Percentiles rank a stretch among this genome's conserved stretches.
These are phyloP conservation scores for Ceratocystis ficicola DNA, from an alignment of 2,329 filamentous ascomycete genomes.

Conservation along the genomic window DNA sequence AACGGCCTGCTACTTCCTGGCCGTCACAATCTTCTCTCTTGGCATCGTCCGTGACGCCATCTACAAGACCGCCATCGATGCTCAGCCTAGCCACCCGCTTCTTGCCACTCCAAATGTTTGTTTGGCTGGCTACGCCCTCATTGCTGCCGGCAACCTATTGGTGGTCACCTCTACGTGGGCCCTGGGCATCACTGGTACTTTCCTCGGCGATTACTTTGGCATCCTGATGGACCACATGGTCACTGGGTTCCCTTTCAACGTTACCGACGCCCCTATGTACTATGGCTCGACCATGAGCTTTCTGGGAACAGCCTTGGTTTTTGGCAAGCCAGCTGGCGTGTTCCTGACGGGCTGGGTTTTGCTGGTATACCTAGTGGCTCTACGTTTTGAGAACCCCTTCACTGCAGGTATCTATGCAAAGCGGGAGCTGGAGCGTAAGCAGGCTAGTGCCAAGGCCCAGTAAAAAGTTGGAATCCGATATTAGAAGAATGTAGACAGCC, in stretches of 20 bases:
- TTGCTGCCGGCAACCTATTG: conserved; percentile 66
- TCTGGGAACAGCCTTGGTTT: conserved; percentile 71
- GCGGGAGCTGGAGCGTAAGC: conserved; percentile 48
- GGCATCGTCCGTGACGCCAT: conserved; percentile 79
- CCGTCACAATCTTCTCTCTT: conserved; percentile 77
- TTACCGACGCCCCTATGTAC: conserved; percentile 90
- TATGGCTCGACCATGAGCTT: conserved; percentile 89
- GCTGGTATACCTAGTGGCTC: conserved; percentile 65
- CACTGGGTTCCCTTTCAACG: conserved; percentile 89
- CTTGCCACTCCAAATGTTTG: conserved; percentile 50
- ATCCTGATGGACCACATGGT: conserved; percentile 95
- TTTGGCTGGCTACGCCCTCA: conserved; percentile 56
- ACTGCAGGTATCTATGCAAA: conserved; percentile 81
- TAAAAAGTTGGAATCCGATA: conserved; percentile 7
- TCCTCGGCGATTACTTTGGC: conserved; percentile 96
- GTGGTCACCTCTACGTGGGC: conserved; percentile 84
- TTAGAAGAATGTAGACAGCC: no score
- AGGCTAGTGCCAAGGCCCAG: conserved; percentile 32
- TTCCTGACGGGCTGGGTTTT: conserved; percentile 64
- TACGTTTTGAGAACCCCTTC: conserved; percentile 87
- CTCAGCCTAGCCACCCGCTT: conserved; percentile 61
- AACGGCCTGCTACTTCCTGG: conserved; percentile 79
- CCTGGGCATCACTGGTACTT: conserved; percentile 88
- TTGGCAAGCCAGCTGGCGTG: conserved; percentile 76
- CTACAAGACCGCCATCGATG: conserved; percentile 71